Evolutionary conservation across 495 filamentous ascomycete genomes (phyloP).

Genomic region (Cercophora scortea): DNA sequence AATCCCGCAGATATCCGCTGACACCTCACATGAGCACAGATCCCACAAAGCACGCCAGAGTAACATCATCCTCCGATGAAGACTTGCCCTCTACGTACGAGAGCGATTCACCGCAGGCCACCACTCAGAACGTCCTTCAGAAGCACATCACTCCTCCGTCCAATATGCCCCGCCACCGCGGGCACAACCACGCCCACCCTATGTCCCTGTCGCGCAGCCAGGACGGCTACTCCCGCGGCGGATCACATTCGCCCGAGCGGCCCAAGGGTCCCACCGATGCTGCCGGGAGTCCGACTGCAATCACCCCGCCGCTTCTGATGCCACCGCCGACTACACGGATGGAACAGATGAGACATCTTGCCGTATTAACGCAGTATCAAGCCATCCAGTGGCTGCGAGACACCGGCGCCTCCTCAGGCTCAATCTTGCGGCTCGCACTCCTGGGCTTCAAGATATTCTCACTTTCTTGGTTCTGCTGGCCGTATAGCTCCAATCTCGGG

Average conservation of each 20-base stretch:
- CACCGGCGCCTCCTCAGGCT: constrained; percentile 15
- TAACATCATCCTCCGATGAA: constrained; percentile 26
- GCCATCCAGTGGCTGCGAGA: constrained; percentile 11
- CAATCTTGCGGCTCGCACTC: constrained; percentile 22
- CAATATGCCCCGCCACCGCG: constrained; percentile 22
- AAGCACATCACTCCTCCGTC: constrained; percentile 16
- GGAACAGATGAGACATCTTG: constrained; percentile 27
- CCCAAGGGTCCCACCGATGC: constrained; percentile 10
- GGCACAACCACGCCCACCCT: constrained; percentile 14
- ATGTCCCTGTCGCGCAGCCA: constrained; percentile 27
- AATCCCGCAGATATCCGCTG: background rate
- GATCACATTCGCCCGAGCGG: constrained; percentile 20
- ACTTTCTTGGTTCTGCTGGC: constrained; percentile 36
- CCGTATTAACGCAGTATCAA: constrained; percentile 22
- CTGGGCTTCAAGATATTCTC: constrained; percentile 34
- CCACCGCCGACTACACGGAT: constrained; percentile 44
- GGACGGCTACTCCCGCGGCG: constrained; percentile 20
- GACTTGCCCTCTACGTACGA: constrained; percentile 15
- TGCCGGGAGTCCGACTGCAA: constrained; percentile 15
- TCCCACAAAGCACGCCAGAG: constrained; percentile 27
- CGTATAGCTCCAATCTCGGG: constrained; percentile 29
- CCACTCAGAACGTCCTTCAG: constrained; percentile 18
- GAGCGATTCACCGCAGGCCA: constrained; percentile 19
- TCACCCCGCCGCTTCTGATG: constrained; percentile 46
- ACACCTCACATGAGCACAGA: constrained; percentile 15